Evolutionary conservation across 2,329 filamentous ascomycete genomes (phyloP).

Genomic region (Nothophaeocryptopus gaeumannii): DNA sequence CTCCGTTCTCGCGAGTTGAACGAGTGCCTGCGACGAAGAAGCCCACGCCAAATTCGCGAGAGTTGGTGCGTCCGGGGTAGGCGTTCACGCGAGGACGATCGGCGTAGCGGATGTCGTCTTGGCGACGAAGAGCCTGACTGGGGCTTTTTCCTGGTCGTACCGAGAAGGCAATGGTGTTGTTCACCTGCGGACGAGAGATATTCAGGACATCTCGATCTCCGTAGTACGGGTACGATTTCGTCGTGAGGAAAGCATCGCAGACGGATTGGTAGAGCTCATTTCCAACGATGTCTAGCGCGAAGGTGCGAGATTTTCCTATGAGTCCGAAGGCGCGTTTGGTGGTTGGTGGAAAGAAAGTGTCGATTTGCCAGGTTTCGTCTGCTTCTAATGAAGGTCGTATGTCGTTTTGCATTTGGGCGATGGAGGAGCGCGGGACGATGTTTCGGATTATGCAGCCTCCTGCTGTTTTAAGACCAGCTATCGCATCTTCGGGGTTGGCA

Average conservation of each 20-base stretch:
- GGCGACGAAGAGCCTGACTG: conserved; percentile 4
- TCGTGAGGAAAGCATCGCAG: conserved; percentile 11
- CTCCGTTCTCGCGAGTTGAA: conserved; percentile 1
- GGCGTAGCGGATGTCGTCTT: conserved; percentile 6
- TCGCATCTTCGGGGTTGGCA: background rate
- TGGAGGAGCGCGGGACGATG: background rate
- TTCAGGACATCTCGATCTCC: conserved; percentile 10
- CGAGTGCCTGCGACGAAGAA: conserved; percentile 6
- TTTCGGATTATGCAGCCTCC: conserved; percentile 4
- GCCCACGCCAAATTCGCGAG: conserved; percentile 2
- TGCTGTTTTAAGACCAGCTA: conserved; percentile 3
- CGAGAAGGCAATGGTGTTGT: conserved; percentile 8
- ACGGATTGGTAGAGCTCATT: conserved; percentile 12
- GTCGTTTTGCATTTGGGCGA: conserved; percentile 5
- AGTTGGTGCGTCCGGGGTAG: conserved; percentile 2
- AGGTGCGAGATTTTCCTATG: conserved; percentile 11
- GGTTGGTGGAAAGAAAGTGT: conserved; percentile 16
- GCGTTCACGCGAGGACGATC: background rate
- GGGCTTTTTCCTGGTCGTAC: conserved; percentile 2
- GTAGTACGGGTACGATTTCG: conserved; percentile 7
- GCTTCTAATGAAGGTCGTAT: conserved; percentile 2
- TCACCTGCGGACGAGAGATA: conserved; percentile 5
- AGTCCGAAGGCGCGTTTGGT: conserved; percentile 13
- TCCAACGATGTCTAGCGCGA: conserved; percentile 11
- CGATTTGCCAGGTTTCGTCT: conserved; percentile 1